Conservation (phyloP, 225 moss, liverwort and hornwort species). For the Pseudisothecium myosuroides region DNA sequence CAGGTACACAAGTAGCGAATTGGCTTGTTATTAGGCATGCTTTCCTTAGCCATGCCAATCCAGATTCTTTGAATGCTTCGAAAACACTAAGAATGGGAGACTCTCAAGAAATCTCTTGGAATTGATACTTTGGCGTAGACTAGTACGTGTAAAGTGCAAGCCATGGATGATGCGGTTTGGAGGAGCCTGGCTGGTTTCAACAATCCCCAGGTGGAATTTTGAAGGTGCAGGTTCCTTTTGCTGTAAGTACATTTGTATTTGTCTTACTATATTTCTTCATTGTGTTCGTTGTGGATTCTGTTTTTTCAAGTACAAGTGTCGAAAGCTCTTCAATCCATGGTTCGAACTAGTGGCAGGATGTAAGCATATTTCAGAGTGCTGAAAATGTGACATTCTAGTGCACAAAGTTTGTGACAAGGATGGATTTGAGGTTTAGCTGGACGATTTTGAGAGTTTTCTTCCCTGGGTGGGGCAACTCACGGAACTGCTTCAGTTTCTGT, state of each 20-base stretch:
- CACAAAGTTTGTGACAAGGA: not conserved
- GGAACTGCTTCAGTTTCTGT: not conserved
- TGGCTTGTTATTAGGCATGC: not conserved
- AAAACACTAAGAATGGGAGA: not conserved
- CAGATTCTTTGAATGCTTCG: not conserved
- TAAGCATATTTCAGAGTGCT: not conserved
- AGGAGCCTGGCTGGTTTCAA: not conserved
- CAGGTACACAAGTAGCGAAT: too few relatives aligned
- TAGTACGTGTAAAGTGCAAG: not conserved
- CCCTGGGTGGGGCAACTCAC: too few relatives aligned
- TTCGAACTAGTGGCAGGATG: not conserved
- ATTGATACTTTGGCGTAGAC: not conserved
- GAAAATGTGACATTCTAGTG: too few relatives aligned
- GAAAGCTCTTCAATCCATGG: not conserved
- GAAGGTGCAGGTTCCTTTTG: not conserved
- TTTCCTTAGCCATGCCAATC: not conserved
- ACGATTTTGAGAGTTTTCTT: not conserved
- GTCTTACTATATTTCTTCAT: not conserved
- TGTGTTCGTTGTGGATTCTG: not conserved
- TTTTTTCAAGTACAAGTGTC: not conserved
- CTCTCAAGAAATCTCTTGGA: not conserved
- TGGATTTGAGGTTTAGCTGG: not conserved
- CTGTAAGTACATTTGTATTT: not conserved
- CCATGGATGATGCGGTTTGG: not conserved
- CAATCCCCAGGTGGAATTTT: not conserved